Percentiles rank a stretch among this genome's conserved stretches.
Conservation (phyloP, 2,329 filamentous ascomycete genomes). For the Neonectria faginata region DNA sequence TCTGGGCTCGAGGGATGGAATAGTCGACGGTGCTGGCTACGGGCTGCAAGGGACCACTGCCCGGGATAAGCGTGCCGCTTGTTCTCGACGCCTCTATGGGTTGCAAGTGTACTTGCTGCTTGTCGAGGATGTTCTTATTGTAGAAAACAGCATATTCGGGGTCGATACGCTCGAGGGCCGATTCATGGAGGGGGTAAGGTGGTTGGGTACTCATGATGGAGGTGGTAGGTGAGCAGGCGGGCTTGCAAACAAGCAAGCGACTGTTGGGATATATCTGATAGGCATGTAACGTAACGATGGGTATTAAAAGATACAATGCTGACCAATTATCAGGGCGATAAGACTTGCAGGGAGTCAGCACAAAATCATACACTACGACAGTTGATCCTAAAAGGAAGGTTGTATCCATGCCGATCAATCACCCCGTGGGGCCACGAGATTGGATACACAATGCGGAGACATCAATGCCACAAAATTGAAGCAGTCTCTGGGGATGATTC, state of each 20-base stretch:
- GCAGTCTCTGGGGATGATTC: not conserved
- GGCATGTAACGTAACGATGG: constrained; percentile 1
- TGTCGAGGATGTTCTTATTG: constrained; percentile 61
- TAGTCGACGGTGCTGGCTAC: constrained; percentile 61
- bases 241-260: not conserved
- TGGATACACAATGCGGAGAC: not conserved
- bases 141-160: constrained; percentile 65
- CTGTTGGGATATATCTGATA: not conserved
- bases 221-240: not conserved
- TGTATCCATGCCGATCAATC: constrained; percentile 1
- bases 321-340: not conserved
- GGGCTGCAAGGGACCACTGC: constrained; percentile 60
- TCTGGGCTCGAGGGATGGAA: constrained; percentile 56
- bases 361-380: not conserved
- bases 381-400: not conserved
- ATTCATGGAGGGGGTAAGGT: constrained; percentile 59
- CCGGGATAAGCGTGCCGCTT: constrained; percentile 64
- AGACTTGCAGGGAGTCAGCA: not conserved
- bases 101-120: constrained; percentile 66
- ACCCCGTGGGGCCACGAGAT: not conserved
- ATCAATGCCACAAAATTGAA: not conserved
- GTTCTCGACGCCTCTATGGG: constrained; percentile 63
- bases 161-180: constrained; percentile 54
- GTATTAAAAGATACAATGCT: not conserved
- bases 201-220: constrained; percentile 15